Conservation (phyloP, 805 yeast genomes). For the Ogataea trehalophila region DNA sequence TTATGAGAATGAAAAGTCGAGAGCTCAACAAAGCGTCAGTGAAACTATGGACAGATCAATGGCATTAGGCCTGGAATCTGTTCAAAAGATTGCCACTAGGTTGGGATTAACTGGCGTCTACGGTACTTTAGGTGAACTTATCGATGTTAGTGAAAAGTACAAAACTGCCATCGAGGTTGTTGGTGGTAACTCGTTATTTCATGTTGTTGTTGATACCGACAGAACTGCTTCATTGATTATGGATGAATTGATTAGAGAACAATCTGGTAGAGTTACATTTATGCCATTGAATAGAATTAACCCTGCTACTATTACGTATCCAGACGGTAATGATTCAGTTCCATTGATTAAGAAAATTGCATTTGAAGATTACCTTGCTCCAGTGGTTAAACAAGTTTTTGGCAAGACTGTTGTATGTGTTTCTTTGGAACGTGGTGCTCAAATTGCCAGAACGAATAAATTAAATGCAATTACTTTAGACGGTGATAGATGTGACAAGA, state of each 20-base stretch:
- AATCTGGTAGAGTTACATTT: constrained; percentile 83
- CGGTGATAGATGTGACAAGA: constrained; percentile 84
- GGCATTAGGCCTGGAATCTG: constrained; percentile 64
- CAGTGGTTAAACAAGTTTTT: constrained; percentile 75
- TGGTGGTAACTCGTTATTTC: constrained; percentile 82
- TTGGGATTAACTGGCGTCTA: constrained; percentile 61
- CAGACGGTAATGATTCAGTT: constrained; percentile 61
- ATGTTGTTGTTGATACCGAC: constrained; percentile 85
- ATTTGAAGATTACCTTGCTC: constrained; percentile 48
- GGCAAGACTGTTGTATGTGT: constrained; percentile 76
- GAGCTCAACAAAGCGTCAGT: constrained; percentile 55
- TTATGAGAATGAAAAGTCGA: constrained; percentile 47
- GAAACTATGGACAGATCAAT: constrained; percentile 74
- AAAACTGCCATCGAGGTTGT: constrained; percentile 83
- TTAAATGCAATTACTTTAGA: constrained; percentile 81
- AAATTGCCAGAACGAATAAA: constrained; percentile 54
- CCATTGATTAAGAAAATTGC: constrained; percentile 76
- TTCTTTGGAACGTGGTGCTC: constrained; percentile 62
- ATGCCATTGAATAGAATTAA: constrained; percentile 77
- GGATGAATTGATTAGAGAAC: constrained; percentile 66
- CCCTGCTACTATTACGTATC: constrained; percentile 43
- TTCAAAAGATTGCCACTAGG: constrained; percentile 54
- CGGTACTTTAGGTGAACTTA: constrained; percentile 84
- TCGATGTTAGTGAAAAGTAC: constrained; percentile 75
- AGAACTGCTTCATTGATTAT: constrained; percentile 74